These are phyloP conservation scores for Fistulifera pelliculosa DNA, from an alignment of 108 stramenopile species.

Conservation along the genomic window DNA sequence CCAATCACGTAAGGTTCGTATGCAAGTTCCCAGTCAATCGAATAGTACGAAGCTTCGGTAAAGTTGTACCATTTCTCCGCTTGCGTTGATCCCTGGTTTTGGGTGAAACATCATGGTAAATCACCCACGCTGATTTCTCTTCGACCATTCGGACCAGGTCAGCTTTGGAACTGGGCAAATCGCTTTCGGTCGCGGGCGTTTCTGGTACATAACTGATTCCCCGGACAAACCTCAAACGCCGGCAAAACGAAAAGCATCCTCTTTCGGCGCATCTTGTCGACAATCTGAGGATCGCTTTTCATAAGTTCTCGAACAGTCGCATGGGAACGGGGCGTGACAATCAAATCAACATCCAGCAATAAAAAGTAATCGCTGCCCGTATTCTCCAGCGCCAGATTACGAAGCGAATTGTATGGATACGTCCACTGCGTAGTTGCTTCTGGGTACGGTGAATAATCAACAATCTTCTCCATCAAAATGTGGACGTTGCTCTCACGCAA, in stretches of 20 bases:
- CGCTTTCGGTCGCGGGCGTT: too few relatives aligned
- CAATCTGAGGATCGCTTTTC: background rate
- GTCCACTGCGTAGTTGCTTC: too few relatives aligned
- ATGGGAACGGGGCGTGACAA: conserved; percentile 4
- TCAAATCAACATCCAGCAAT: conserved; percentile 25
- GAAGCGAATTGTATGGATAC: conserved; percentile 23
- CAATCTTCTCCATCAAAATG: too few relatives aligned
- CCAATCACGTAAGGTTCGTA: conserved; percentile 31
- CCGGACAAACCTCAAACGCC: conserved; percentile 12
- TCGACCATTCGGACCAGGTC: conserved; percentile 6
- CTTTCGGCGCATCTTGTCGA: background rate
- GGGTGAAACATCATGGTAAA: background rate
- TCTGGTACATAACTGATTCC: background rate
- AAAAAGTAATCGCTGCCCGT: conserved; percentile 15
- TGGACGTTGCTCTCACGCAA: too few relatives aligned
- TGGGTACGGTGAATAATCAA: too few relatives aligned
- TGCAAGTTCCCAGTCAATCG: conserved; percentile 3
- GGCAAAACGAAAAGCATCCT: conserved; percentile 10
- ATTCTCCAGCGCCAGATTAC: conserved; percentile 21
- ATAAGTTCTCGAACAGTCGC: background rate
- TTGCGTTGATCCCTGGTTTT: conserved; percentile 2
- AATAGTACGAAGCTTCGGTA: conserved; percentile 5
- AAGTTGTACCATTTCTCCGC: background rate
- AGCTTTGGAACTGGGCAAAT: background rate
- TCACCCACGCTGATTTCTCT: background rate